Conservation (phyloP, 352 stramenopile species). For the Globisporangium paddicum region DNA sequence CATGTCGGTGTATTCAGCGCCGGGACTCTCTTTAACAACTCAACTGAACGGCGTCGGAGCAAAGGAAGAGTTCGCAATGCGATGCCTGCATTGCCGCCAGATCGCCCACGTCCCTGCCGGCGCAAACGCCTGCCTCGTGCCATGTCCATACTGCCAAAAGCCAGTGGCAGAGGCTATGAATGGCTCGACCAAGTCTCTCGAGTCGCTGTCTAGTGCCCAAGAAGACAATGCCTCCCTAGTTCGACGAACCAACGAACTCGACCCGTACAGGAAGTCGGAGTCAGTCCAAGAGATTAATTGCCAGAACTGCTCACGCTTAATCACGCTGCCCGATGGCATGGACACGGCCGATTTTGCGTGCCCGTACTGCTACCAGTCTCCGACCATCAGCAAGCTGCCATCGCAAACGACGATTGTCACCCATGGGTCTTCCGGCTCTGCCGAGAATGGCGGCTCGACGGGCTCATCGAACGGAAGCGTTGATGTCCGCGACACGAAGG, state of each 20-base stretch:
- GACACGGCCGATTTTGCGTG: conserved; percentile 52
- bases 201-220: conserved; percentile 24
- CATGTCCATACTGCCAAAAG: conserved; percentile 48
- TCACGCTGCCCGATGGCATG: conserved; percentile 44
- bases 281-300: conserved; percentile 34
- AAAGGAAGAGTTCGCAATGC: conserved; percentile 22
- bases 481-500: conserved; percentile 75
- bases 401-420: conserved; percentile 12
- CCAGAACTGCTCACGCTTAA: conserved; percentile 47
- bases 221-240: conserved; percentile 14
- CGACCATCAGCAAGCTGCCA: conserved; percentile 39
- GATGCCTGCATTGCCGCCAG: conserved; percentile 58
- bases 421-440: conserved; percentile 18
- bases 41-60: neutral
- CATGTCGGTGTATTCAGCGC: conserved; percentile 10
- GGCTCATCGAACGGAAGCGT: neutral
- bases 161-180: conserved; percentile 28
- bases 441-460: neutral
- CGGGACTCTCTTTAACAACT: neutral
- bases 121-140: conserved; percentile 22
- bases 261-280: neutral
- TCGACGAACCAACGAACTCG: neutral
- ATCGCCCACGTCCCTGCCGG: conserved; percentile 33
- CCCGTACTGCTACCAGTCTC: conserved; percentile 58
- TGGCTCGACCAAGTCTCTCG: conserved; percentile 20